A percentile compares a stretch with the other conserved stretches of the same genome.
phyloP scores from a whole-genome alignment of 495 filamentous ascomycete genomes.

The Penicillium pulvis region DNA sequence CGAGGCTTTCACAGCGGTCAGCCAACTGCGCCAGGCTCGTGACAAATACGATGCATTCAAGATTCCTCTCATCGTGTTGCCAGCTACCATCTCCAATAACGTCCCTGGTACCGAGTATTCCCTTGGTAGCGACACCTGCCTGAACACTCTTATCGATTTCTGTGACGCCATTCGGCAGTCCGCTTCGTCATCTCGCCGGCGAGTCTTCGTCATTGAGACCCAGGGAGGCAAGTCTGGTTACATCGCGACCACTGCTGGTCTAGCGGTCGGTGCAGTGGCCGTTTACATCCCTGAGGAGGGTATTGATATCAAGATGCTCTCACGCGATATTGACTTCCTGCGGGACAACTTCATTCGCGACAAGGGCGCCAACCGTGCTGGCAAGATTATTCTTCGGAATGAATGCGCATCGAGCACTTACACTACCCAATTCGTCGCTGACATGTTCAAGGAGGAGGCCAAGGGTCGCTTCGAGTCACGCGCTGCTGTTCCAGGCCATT shows the following conservation, averaged over 20 bases:
- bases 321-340: slow-evolving; percentile 86
- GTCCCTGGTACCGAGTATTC: slow-evolving; percentile 98
- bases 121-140: slow-evolving; percentile 92
- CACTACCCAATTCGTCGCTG: slow-evolving; percentile 87
- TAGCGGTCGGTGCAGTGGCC: slow-evolving; percentile 87
- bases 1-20: slow-evolving; percentile 91
- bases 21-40: slow-evolving; percentile 79
- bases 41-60: slow-evolving; percentile 79
- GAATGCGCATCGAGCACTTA: slow-evolving; percentile 90
- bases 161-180: slow-evolving; percentile 98
- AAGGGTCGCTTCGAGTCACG: slow-evolving; percentile 92
- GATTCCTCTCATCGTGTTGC: slow-evolving; percentile 89
- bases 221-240: slow-evolving; percentile 96
- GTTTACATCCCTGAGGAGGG: slow-evolving; percentile 98
- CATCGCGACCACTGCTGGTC: slow-evolving; percentile 85
- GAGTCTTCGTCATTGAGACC: slow-evolving; percentile 97
- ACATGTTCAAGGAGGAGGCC: slow-evolving; percentile 94
- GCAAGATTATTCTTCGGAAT: slow-evolving; percentile 92
- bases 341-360: slow-evolving; percentile 84
- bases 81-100: slow-evolving; percentile 98
- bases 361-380: slow-evolving; percentile 85
- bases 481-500: slow-evolving; percentile 91
- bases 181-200: slow-evolving; percentile 84
- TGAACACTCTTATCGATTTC: slow-evolving; percentile 94
- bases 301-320: slow-evolving; percentile 90